phyloP scores from a whole-genome alignment of 2,329 filamentous ascomycete genomes.

The Colletotrichum tropicicola region DNA sequence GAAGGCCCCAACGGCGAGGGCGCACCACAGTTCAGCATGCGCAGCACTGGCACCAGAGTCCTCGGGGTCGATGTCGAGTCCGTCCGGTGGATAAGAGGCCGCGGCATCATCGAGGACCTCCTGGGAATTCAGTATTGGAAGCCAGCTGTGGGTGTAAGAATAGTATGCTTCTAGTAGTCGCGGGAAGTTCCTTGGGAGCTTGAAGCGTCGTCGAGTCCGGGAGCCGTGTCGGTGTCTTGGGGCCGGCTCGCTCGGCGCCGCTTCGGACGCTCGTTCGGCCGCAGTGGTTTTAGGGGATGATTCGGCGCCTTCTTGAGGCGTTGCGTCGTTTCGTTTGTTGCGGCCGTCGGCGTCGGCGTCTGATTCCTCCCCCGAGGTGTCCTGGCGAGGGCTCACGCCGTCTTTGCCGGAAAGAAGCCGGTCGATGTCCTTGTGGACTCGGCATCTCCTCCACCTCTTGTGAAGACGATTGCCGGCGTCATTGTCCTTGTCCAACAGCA shows the following conservation, averaged over 20 bases:
- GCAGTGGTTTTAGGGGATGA: neutral
- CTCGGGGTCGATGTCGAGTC: constrained; percentile 37
- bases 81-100: constrained; percentile 50
- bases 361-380: constrained; percentile 45
- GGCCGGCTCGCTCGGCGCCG: neutral
- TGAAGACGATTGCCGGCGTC: constrained; percentile 65
- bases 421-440: constrained; percentile 70
- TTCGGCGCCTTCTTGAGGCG: neutral
- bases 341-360: constrained; percentile 36
- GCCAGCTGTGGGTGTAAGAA: constrained; percentile 79
- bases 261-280: constrained; percentile 10
- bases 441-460: constrained; percentile 69
- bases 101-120: constrained; percentile 64
- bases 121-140: constrained; percentile 74
- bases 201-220: constrained; percentile 27
- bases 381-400: constrained; percentile 40
- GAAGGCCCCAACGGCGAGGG: constrained; percentile 64
- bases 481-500: constrained; percentile 61
- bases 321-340: constrained; percentile 17
- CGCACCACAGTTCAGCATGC: constrained; percentile 68
- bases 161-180: constrained; percentile 77
- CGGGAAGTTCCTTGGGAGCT: constrained; percentile 63
- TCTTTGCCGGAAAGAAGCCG: constrained; percentile 62
- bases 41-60: constrained; percentile 43
- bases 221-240: constrained; percentile 16